These are phyloP conservation scores for Colletotrichum spinosum DNA, from an alignment of 2,329 filamentous ascomycete species.

Conservation along the genomic window DNA sequence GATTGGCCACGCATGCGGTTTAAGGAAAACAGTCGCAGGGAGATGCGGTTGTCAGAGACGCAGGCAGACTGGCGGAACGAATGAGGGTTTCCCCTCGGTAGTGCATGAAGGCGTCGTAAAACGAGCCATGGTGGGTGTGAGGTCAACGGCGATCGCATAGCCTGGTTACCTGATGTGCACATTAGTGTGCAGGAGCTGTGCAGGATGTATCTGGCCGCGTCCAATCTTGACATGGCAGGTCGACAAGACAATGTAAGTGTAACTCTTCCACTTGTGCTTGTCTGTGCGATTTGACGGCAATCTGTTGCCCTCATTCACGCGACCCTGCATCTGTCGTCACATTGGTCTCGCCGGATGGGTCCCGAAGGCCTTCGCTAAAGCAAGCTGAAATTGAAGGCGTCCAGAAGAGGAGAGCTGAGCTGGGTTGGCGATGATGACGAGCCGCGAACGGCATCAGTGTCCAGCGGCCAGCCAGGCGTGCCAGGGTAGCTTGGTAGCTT, in stretches of 20 bases:
- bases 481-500: conserved; percentile 6
- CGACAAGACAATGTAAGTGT: neutral
- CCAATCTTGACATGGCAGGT: neutral
- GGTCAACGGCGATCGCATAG: neutral
- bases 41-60: conserved; percentile 3
- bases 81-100: conserved; percentile 19
- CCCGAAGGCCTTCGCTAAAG: conserved; percentile 23
- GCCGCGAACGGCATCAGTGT: conserved; percentile 10
- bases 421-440: conserved; percentile 14
- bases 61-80: conserved; percentile 19
- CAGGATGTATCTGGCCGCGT: neutral
- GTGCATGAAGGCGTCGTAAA: conserved; percentile 31
- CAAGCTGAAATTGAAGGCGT: conserved; percentile 29
- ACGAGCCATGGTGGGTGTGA: conserved; percentile 10
- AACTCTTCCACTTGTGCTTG: conserved; percentile 6
- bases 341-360: conserved; percentile 18
- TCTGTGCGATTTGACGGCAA: conserved; percentile 9
- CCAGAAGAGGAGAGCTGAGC: conserved; percentile 23
- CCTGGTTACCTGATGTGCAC: conserved; percentile 3
- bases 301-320: conserved; percentile 12
- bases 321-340: conserved; percentile 21
- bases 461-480: neutral
- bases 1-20: conserved; percentile 24
- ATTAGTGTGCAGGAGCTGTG: conserved; percentile 17
- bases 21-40: neutral